These are phyloP conservation scores for Lactarius pseudohatsudake DNA, from an alignment of 768 basidiomycete species.

Conservation along the genomic window DNA sequence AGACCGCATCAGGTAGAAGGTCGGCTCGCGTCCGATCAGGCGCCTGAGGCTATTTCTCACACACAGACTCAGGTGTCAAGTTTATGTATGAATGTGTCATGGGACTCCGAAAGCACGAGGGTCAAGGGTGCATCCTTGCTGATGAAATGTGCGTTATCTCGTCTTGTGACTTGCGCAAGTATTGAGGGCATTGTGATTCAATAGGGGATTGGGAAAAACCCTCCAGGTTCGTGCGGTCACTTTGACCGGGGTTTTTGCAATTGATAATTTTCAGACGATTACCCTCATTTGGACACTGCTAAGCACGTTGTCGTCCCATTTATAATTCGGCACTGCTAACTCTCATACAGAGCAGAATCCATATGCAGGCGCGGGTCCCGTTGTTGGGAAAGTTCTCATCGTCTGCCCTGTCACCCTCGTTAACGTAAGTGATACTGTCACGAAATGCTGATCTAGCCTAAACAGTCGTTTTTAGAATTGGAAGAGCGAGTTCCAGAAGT, in stretches of 20 bases:
- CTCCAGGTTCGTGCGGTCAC: slow-evolving; percentile 52
- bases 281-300: slow-evolving; percentile 90
- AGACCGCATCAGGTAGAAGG: slow-evolving; percentile 92
- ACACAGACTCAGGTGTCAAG: slow-evolving; percentile 53
- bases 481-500: slow-evolving; percentile 94
- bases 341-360: slow-evolving; percentile 72
- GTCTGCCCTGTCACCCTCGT: slow-evolving; percentile 93
- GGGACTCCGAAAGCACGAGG: slow-evolving; percentile 89
- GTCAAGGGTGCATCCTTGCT: slow-evolving; percentile 92
- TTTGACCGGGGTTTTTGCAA: slow-evolving; percentile 1
- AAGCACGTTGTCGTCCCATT: slow-evolving; percentile 51
- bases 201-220: slow-evolving; percentile 97
- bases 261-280: slow-evolving; percentile 61
- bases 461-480: slow-evolving; percentile 63
- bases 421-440: slow-evolving; percentile 49
- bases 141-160: slow-evolving; percentile 77
- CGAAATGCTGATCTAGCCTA: not conserved
- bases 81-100: slow-evolving; percentile 97
- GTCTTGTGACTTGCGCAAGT: slow-evolving; percentile 9
- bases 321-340: slow-evolving; percentile 2
- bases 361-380: slow-evolving; percentile 55
- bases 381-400: slow-evolving; percentile 80
- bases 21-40: slow-evolving; percentile 29
- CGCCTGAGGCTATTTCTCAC: not conserved
- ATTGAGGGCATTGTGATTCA: slow-evolving; percentile 12